Evolutionary conservation across 2,329 filamentous ascomycete genomes (phyloP), one percentile per base, ranked within the genome.

Genomic region (Westerdykella sp.): DNA sequence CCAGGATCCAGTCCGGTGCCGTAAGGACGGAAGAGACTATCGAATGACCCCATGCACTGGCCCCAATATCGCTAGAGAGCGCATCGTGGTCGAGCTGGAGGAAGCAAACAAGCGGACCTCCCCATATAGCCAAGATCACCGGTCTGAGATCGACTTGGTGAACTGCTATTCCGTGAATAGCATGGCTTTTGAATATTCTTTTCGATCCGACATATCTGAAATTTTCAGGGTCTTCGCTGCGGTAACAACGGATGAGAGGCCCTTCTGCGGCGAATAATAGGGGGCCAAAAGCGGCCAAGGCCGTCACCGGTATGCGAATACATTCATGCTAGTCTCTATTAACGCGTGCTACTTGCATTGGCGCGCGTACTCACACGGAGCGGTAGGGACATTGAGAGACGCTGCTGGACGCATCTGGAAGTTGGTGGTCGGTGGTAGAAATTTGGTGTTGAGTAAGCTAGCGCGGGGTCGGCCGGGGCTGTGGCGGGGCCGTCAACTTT

Each of bases 81-180:
- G n/a, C 32, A 35, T 11, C n/a, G 7, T 12, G 15, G 34, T 51
- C 43, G 28, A 59, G 44, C 38, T 54, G 45, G 5, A 63, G 28
- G 47, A 55, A 77, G 71, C 38, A 76, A 77, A 43, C 83, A 66
- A 28, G 76, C 6, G 55, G 46, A 48, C 67, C 50, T 47, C 60
- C 65, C 65, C 51, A 74, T n/a, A 60, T 38, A 48, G 68, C 30
- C 44, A 65, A 44, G 52, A 46, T 30, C 42, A 67, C 36, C 41
- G 51, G 25, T 32, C 56, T 47, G 40, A 40, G 32, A 4, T 51
- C 46, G 22, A 46, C 44, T 12, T 53, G 62, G 40, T 56, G 51
- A 21, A 80, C 66, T n/a, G 72, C 66, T 42, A 91, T 80, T 2
- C 87, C 87, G 63, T 93, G 87, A 40, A 93, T 79, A 3, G 80